These are phyloP conservation scores for Psilocybe mexicana DNA, from an alignment of 1,284 basidiomycete species.

Conservation along the genomic window DNA sequence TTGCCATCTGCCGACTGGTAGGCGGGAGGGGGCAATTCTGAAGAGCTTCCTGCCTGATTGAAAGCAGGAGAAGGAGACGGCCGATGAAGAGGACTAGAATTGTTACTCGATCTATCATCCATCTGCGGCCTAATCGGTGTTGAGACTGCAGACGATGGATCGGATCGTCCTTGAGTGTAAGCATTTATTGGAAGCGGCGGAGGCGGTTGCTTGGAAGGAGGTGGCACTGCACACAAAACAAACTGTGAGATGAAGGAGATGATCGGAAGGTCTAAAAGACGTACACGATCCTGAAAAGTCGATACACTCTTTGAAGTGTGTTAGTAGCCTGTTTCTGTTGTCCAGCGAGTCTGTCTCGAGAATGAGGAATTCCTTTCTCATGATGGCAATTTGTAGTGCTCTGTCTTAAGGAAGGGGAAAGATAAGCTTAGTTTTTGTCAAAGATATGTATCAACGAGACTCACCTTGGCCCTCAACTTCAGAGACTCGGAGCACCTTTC, in stretches of 20 bases:
- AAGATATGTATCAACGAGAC: slow-evolving; percentile 28
- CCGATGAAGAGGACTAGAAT: slow-evolving; percentile 12
- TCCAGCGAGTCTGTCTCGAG: slow-evolving; percentile 66
- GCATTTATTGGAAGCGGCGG: slow-evolving; percentile 54
- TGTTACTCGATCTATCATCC: slow-evolving; percentile 9
- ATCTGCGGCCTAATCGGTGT: slow-evolving; percentile 9
- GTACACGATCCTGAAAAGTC: slow-evolving; percentile 75
- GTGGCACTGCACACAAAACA: slow-evolving; percentile 45
- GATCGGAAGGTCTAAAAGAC: slow-evolving; percentile 5
- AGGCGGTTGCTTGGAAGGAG: slow-evolving; percentile 57
- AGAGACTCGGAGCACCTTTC: slow-evolving; percentile 84
- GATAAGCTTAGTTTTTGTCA: background rate
- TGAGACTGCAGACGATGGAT: background rate
- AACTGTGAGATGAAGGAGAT: slow-evolving; percentile 1
- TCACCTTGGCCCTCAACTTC: slow-evolving; percentile 60
- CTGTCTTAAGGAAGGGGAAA: slow-evolving; percentile 48
- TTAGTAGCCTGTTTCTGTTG: slow-evolving; percentile 66
- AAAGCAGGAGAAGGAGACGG: slow-evolving; percentile 15
- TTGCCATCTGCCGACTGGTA: slow-evolving; percentile 18
- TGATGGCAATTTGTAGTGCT: slow-evolving; percentile 76
- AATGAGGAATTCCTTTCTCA: slow-evolving; percentile 86
- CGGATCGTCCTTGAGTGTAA: slow-evolving; percentile 20
- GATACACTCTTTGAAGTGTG: slow-evolving; percentile 84
- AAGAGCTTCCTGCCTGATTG: slow-evolving; percentile 4
- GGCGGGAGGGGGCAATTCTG: slow-evolving; percentile 19